Evolutionary conservation across 148 eudicot genomes (phyloP).

Genomic region (Nepenthes gracilis): DNA sequence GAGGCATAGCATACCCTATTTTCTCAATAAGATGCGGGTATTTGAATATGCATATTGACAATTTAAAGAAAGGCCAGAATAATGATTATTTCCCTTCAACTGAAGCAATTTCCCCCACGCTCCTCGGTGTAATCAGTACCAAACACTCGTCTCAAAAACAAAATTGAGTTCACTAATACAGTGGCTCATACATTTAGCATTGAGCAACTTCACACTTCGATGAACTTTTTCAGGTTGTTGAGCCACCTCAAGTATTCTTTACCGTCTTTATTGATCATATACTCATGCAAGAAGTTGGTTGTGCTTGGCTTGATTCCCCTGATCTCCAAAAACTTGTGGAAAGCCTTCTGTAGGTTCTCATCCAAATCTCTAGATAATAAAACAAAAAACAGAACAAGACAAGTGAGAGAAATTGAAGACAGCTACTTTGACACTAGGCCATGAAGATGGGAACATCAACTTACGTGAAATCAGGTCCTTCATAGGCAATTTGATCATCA

Average conservation of each 20-base stretch:
- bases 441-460: slow-evolving; percentile 6
- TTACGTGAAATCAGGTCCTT: slow-evolving; percentile 65
- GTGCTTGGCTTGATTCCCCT: slow-evolving; percentile 59
- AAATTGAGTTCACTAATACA: too few species aligned
- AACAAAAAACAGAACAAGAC: not conserved
- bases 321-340: slow-evolving; percentile 59
- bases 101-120: too few species aligned
- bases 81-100: too few species aligned
- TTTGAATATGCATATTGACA: too few species aligned
- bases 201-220: slow-evolving; percentile 22
- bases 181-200: too few species aligned
- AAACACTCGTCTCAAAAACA: too few species aligned
- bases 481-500: slow-evolving; percentile 50
- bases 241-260: slow-evolving; percentile 53
- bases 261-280: slow-evolving; percentile 54
- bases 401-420: not conserved
- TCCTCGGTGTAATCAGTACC: too few species aligned
- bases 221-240: slow-evolving; percentile 41
- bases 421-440: not conserved
- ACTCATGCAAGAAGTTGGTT: slow-evolving; percentile 54
- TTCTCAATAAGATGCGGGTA: too few species aligned
- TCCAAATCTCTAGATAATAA: slow-evolving; percentile 46
- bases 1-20: too few species aligned
- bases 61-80: too few species aligned
- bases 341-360: slow-evolving; percentile 71